A percentile compares a stretch with the other conserved stretches of the same genome.
These are phyloP conservation scores for Cladophialophora bantiana DNA, from an alignment of 2,329 filamentous ascomycete species.

Conservation along the genomic window DNA sequence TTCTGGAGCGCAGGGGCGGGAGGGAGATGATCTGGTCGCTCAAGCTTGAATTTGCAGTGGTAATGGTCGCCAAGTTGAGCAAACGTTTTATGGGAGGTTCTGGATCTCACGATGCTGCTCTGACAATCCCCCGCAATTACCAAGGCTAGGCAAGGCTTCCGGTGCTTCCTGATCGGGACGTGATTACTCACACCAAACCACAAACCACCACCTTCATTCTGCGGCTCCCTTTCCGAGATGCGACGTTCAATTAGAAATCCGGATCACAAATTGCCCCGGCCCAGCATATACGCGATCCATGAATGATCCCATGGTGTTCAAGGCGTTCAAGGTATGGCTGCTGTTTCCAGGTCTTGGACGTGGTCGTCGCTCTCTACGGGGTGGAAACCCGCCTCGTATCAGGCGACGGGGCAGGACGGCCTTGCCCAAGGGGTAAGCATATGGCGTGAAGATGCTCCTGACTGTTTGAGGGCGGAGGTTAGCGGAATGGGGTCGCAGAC, in stretches of 20 bases:
- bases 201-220: background rate
- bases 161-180: slow-evolving; percentile 2
- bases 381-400: background rate
- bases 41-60: background rate
- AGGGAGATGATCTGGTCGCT: background rate
- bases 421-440: background rate
- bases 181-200: slow-evolving; percentile 21
- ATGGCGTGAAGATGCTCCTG: background rate
- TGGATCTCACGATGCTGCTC: background rate
- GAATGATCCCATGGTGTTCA: background rate
- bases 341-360: no score
- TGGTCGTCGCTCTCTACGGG: background rate
- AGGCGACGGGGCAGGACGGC: background rate
- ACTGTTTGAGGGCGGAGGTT: background rate
- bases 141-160: background rate
- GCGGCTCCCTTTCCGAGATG: background rate
- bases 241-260: slow-evolving; percentile 6
- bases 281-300: background rate
- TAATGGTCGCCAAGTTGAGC: background rate
- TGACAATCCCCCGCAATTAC: background rate
- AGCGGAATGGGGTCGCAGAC: background rate
- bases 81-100: background rate
- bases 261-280: background rate
- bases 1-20: background rate
- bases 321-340: background rate